Percentiles rank a stretch among this genome's conserved stretches.
Conservation (phyloP, 2,329 filamentous ascomycete species). For the Aspergillus sp. region DNA sequence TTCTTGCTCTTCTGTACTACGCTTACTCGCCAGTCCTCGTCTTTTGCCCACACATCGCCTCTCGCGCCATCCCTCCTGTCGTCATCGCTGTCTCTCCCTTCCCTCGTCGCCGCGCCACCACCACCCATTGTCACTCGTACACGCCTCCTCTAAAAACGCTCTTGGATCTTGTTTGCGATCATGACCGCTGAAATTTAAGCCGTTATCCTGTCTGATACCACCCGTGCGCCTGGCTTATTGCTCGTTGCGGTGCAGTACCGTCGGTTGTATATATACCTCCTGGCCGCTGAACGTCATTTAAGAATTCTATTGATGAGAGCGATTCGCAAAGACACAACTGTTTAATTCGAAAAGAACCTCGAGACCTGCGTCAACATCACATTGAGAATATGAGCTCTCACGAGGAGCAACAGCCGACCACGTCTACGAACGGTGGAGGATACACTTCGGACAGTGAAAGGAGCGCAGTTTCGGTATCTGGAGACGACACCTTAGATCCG, state of each 20-base stretch:
- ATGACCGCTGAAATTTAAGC: too few relatives aligned
- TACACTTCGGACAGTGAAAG: slow-evolving; percentile 11
- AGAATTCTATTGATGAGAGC: neutral
- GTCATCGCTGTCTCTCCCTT: neutral
- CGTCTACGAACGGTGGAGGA: slow-evolving; percentile 1
- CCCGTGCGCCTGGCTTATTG: too few relatives aligned
- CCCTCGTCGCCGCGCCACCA: too few relatives aligned
- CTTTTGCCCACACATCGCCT: neutral
- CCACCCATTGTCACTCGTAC: neutral
- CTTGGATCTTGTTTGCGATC: neutral
- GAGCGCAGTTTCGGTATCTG: slow-evolving; percentile 5
- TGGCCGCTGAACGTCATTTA: too few relatives aligned
- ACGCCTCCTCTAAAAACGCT: neutral
- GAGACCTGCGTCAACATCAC: neutral
- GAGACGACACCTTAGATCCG: slow-evolving; percentile 19
- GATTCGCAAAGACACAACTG: neutral
- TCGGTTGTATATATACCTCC: neutral
- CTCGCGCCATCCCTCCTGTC: neutral
- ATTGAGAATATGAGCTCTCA: neutral
- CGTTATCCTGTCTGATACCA: too few relatives aligned
- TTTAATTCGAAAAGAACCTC: neutral
- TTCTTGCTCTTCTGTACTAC: neutral
- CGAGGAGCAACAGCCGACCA: neutral
- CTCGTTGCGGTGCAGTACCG: too few relatives aligned
- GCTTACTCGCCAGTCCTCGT: too few relatives aligned